phyloP scores from a whole-genome alignment of 148 eudicot genomes.

The Rhododendron griersonianum region DNA sequence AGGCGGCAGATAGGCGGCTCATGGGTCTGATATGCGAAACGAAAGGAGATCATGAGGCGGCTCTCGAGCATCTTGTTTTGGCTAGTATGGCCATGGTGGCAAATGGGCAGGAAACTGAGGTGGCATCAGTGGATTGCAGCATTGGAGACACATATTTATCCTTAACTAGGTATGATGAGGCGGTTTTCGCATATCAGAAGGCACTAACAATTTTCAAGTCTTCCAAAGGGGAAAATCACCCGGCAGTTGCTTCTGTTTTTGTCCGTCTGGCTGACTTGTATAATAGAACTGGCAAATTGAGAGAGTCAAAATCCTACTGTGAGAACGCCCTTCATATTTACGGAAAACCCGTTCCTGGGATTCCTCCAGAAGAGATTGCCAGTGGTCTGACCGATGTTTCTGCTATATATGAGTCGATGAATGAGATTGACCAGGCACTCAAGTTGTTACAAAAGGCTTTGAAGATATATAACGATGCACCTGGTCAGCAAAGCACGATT shows the following conservation, averaged over 20 bases:
- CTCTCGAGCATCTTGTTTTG: slow-evolving; percentile 90
- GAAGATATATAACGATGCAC: slow-evolving; percentile 80
- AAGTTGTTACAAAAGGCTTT: slow-evolving; percentile 85
- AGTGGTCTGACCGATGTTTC: slow-evolving; percentile 85
- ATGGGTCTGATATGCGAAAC: slow-evolving; percentile 95
- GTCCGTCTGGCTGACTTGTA: slow-evolving; percentile 91
- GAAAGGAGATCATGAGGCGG: slow-evolving; percentile 88
- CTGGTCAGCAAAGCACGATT: slow-evolving; percentile 88
- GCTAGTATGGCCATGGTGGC: slow-evolving; percentile 99
- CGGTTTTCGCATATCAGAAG: slow-evolving; percentile 86
- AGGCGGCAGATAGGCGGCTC: slow-evolving; percentile 92
- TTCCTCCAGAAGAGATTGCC: slow-evolving; percentile 87
- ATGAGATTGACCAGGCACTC: slow-evolving; percentile 83
- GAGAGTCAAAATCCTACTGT: slow-evolving; percentile 86
- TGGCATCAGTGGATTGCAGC: slow-evolving; percentile 92
- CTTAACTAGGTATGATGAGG: slow-evolving; percentile 77
- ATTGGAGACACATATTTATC: slow-evolving; percentile 91
- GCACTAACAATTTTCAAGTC: slow-evolving; percentile 86
- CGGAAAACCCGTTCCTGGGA: slow-evolving; percentile 72
- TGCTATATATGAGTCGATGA: slow-evolving; percentile 94
- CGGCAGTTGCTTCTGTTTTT: slow-evolving; percentile 80
- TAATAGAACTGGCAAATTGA: slow-evolving; percentile 84
- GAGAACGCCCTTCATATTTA: slow-evolving; percentile 90
- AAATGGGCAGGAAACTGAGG: slow-evolving; percentile 88
- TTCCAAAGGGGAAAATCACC: slow-evolving; percentile 89